Evolutionary conservation across 352 stramenopile genomes (phyloP).

Genomic region (Pythium rishiriense): DNA sequence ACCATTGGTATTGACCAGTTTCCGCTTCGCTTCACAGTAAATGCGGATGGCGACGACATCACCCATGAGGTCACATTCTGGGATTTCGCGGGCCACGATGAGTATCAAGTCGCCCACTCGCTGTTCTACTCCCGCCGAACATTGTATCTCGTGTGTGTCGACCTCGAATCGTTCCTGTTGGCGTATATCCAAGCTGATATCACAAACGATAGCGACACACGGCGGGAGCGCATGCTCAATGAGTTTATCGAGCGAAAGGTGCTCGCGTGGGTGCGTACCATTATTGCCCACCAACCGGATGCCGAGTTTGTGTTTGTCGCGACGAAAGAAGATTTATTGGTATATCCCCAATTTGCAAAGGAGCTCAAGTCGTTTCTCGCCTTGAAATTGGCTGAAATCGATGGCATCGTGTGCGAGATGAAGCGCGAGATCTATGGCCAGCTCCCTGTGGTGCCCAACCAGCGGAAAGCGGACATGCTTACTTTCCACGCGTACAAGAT

Average conservation of each 20-base stretch:
- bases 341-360: neutral
- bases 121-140: conserved; percentile 21
- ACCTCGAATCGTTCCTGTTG: conserved; percentile 3
- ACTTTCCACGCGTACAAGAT: neutral
- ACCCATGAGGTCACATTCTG: conserved; percentile 23
- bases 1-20: conserved; percentile 38
- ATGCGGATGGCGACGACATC: neutral
- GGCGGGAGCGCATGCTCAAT: neutral
- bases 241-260: conserved; percentile 15
- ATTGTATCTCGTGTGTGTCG: conserved; percentile 17
- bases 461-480: neutral
- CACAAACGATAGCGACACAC: neutral
- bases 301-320: conserved; percentile 25
- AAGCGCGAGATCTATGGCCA: neutral
- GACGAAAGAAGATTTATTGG: conserved; percentile 12
- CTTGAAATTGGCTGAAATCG: neutral
- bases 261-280: conserved; percentile 13
- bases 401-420: neutral
- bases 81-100: conserved; percentile 19
- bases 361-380: neutral
- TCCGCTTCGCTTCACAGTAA: conserved; percentile 11
- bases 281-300: conserved; percentile 11
- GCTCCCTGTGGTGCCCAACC: neutral
- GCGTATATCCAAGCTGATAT: conserved; percentile 1
- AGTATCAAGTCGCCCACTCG: conserved; percentile 17